phyloP scores from a whole-genome alignment of 352 stramenopile genomes.

The Globisporangium nunn region DNA sequence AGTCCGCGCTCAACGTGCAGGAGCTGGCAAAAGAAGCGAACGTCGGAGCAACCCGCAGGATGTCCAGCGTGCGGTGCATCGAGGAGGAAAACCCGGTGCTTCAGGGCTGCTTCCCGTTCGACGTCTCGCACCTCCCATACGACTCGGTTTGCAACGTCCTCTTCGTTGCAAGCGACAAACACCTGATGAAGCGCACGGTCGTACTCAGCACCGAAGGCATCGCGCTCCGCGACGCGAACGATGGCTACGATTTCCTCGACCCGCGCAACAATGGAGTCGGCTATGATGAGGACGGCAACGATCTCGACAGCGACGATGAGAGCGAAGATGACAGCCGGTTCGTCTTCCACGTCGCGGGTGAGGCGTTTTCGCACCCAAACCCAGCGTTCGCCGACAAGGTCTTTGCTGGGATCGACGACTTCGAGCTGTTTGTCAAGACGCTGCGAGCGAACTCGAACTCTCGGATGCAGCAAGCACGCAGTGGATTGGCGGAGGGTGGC shows the following conservation, averaged over 20 bases:
- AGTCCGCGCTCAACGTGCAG: slow-evolving; percentile 3
- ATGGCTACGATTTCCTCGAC: slow-evolving; percentile 14
- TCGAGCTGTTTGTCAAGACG: slow-evolving; percentile 43
- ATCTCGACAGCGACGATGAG: slow-evolving; percentile 16
- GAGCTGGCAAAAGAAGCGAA: not conserved
- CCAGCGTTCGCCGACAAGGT: slow-evolving; percentile 33
- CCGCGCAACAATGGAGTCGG: slow-evolving; percentile 12
- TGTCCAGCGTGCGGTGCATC: slow-evolving; percentile 6
- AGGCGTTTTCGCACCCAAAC: slow-evolving; percentile 51
- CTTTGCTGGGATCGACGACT: slow-evolving; percentile 41
- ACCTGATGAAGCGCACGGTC: slow-evolving; percentile 52
- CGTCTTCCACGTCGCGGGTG: slow-evolving; percentile 43
- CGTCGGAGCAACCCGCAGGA: not conserved
- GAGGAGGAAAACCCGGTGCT: slow-evolving; percentile 22
- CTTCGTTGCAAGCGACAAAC: slow-evolving; percentile 50
- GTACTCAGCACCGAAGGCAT: slow-evolving; percentile 48
- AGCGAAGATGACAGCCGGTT: slow-evolving; percentile 23
- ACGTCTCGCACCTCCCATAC: slow-evolving; percentile 32
- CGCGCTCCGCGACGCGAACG: slow-evolving; percentile 21
- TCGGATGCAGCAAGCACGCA: not conserved
- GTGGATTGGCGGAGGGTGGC: no score
- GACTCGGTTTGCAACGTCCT: slow-evolving; percentile 49
- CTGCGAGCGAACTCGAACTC: slow-evolving; percentile 15
- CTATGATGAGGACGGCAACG: slow-evolving; percentile 15
- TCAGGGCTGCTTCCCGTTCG: slow-evolving; percentile 30